phyloP scores from a whole-genome alignment of 2,329 filamentous ascomycete species.

The Aspergillus chevalieri region DNA sequence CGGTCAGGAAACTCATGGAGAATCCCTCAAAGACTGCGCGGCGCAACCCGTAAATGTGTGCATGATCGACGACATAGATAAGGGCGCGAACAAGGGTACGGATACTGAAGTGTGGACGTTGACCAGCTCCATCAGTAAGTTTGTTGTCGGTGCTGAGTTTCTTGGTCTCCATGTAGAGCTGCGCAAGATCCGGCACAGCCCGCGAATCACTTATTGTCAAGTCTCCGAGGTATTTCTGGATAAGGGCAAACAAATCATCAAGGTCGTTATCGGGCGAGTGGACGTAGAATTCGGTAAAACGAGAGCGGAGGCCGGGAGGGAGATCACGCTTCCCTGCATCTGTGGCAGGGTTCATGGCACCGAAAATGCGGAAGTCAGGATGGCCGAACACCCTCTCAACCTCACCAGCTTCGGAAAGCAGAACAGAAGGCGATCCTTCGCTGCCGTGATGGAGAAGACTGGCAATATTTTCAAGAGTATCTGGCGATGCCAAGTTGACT shows the following conservation, averaged over 20 bases:
- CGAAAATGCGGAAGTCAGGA: slow-evolving; percentile 90
- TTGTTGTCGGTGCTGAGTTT: slow-evolving; percentile 71
- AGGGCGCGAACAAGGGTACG: slow-evolving; percentile 86
- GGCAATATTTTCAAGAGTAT: slow-evolving; percentile 88
- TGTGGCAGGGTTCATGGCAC: slow-evolving; percentile 97
- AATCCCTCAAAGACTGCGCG: slow-evolving; percentile 90
- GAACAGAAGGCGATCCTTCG: slow-evolving; percentile 67
- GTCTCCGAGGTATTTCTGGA: slow-evolving; percentile 77
- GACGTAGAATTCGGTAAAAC: slow-evolving; percentile 95
- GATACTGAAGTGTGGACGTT: slow-evolving; percentile 94
- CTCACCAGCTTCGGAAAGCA: slow-evolving; percentile 89
- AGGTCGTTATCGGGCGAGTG: slow-evolving; percentile 80
- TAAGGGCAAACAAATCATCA: slow-evolving; percentile 80
- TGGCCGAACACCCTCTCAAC: slow-evolving; percentile 86
- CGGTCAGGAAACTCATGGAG: slow-evolving; percentile 93
- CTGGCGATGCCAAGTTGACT: slow-evolving; percentile 90
- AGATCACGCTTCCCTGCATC: slow-evolving; percentile 95
- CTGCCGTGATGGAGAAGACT: slow-evolving; percentile 73
- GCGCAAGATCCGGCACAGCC: slow-evolving; percentile 72
- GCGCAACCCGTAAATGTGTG: slow-evolving; percentile 75
- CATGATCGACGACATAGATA: slow-evolving; percentile 79
- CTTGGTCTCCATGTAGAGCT: slow-evolving; percentile 84
- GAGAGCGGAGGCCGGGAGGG: slow-evolving; percentile 76
- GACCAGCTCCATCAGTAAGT: slow-evolving; percentile 88
- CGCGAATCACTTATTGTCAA: slow-evolving; percentile 65